Evolutionary conservation across 1,139 yeast species (phyloP), one percentile per base, ranked within the genome.

Genomic region (Ogataea hybrid): DNA sequence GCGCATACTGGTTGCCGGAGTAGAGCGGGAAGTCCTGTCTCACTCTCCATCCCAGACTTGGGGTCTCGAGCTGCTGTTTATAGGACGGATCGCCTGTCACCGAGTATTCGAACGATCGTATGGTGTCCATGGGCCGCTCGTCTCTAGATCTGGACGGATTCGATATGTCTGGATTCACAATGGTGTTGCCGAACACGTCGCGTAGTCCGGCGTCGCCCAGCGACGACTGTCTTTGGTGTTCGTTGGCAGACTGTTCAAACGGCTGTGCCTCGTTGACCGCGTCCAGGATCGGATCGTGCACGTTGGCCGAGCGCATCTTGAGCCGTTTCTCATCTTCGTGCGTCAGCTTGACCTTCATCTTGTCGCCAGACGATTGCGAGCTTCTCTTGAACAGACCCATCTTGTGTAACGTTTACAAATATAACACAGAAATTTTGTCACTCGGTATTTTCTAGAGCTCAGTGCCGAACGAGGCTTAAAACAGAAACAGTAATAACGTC

Each of bases 231-330:
- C 66, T 61, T 64, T 61, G 63, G 65, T 61, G 69, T 58, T 59
- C 63, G 62, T 60, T 72, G 53, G 56, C 73, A 61, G 63, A 70
- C 59, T 84, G 86, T 65, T 92, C 96, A 62, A 88, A 92, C 8
- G 98, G 98, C 69, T 92, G 97, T 14, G 85, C 92, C 65, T 90
- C 97, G 59, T 84, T 89, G 39, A 92, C 95, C 6, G 97, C 97
- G 25, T 83, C 75, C 48, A 92, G 70, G 46, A 90, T 84, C 20
- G 96, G 97, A 65, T 89, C 97, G 56, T 87, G 94, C 40, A 87
- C 81, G 43, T 78, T 72, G 23, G 78, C 78, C 2, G 79, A 69
- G 52, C 82, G 75, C 61, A 79, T 69, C 58, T 84, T 83, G 57
- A 75, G 70, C 52, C 74, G 67, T 39, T 68, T 70, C 39, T 68